Evolutionary conservation across 2,329 filamentous ascomycete species (phyloP), one percentile per base, ranked within the genome.

Genomic region (Beauveria bassiana): DNA sequence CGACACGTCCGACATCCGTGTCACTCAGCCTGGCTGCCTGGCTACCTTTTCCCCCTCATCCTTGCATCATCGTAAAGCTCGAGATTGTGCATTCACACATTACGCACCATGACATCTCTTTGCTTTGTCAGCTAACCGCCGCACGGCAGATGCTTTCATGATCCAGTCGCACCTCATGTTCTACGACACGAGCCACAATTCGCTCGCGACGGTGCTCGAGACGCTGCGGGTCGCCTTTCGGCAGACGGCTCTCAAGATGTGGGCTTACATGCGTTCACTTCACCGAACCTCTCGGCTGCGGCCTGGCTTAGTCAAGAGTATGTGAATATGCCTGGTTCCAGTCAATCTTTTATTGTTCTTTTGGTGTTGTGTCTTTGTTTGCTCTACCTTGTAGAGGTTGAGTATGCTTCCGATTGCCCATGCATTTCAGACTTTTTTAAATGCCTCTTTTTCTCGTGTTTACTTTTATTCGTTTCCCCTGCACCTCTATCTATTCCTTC

Each of bases 91-190:
- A 31, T 31, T 22, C 6, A n/a, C n/a, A 40, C 31, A 38, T 20
- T 2, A 20, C 10, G 10, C 28, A 14, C 12, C 46, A 49, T 7
- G 9, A 12, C 14, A 3, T 18, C 26, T 14, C n/a, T 14, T 14
- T 26, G 12, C 47, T 38, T 6, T 1, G n/a, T 43, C 5, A 7
- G 40, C 40, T 43, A 43, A 56, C 42, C 10, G 5, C 20, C n/a
- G 20, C 46, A 10, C 9, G 2, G 40, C 56, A 85, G 81, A 81
- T 68, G 76, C 86, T 3, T 91, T 98, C 78, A 93, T 92, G 72
- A 86, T 95, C 58, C 91, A 96, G 71, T 87, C 92, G 57, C 89
- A 95, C 68, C 79, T 85, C 55, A 93, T 96, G 86, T 89, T 91
- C 71, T 87, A 90, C 68, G 91, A 96, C 72, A 90, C 89, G 5